These are phyloP conservation scores for Anisodus tanguticus DNA, from an alignment of 257 asterid species.

Conservation along the genomic window DNA sequence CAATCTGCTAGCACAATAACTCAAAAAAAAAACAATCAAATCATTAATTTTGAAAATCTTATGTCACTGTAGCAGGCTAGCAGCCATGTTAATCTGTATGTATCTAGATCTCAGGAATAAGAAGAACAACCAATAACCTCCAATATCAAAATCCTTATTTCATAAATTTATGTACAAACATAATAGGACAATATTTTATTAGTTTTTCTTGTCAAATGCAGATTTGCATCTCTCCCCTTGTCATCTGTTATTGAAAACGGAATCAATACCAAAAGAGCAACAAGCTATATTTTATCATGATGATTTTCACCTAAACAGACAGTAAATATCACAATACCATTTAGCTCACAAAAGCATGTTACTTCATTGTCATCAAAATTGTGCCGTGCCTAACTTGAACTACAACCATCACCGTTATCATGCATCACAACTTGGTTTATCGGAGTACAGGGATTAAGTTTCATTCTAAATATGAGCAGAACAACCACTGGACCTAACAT, in stretches of 20 bases:
- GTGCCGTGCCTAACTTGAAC: neutral
- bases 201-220: neutral
- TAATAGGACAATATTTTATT: neutral
- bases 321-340: neutral
- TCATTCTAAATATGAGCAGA: neutral
- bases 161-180: neutral
- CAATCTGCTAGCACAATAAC: neutral
- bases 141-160: constrained; percentile 22
- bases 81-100: constrained; percentile 7
- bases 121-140: neutral
- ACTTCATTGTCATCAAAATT: neutral
- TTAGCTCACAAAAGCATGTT: no score
- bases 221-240: no score
- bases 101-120: neutral
- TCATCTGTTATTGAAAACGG: no score
- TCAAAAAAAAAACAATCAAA: neutral
- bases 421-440: neutral
- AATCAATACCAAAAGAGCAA: no score
- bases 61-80: neutral
- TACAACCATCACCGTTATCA: neutral
- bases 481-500: neutral
- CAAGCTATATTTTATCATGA: no score
- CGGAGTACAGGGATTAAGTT: neutral
- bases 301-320: no score
- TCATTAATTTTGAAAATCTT: neutral